phyloP scores from a whole-genome alignment of 129 eudicot genomes.

The Rutidosis leptorrhynchoides region DNA sequence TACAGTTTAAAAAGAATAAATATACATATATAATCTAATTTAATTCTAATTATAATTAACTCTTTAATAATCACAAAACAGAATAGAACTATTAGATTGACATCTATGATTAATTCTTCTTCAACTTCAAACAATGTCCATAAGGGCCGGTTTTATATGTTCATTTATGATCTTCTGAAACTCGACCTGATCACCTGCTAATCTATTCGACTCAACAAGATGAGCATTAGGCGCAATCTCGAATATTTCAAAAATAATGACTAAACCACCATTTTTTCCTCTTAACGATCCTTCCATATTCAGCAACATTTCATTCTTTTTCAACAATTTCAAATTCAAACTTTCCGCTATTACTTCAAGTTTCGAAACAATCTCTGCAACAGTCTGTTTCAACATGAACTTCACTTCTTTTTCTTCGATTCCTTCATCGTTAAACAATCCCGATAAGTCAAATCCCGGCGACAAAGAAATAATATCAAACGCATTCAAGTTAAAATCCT shows the following conservation, averaged over 20 bases:
- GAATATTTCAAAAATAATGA: neutral
- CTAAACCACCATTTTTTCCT: neutral
- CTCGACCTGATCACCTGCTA: neutral
- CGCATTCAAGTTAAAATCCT: slow-evolving; percentile 10
- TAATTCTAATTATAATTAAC: too few relatives aligned
- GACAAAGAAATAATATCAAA: slow-evolving; percentile 16
- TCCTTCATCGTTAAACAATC: slow-evolving; percentile 8
- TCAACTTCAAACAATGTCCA: neutral
- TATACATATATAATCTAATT: neutral
- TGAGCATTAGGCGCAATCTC: neutral
- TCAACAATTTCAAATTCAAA: neutral
- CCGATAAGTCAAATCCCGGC: slow-evolving; percentile 10
- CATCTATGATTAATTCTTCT: neutral
- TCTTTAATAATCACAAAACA: neutral
- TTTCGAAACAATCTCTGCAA: neutral
- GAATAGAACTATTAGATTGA: neutral
- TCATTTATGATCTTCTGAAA: slow-evolving; percentile 4
- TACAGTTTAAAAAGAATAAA: neutral
- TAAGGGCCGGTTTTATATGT: slow-evolving; percentile 6
- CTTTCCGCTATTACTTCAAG: slow-evolving; percentile 6
- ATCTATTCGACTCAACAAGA: neutral
- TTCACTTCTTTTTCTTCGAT: neutral
- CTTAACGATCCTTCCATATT: slow-evolving; percentile 5
- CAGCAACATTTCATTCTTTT: neutral
- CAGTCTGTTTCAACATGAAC: slow-evolving; percentile 4